Evolutionary conservation across 805 yeast genomes (phyloP), one percentile per base, ranked within the genome.

Genomic region (Saccharomycopsis olivae): DNA sequence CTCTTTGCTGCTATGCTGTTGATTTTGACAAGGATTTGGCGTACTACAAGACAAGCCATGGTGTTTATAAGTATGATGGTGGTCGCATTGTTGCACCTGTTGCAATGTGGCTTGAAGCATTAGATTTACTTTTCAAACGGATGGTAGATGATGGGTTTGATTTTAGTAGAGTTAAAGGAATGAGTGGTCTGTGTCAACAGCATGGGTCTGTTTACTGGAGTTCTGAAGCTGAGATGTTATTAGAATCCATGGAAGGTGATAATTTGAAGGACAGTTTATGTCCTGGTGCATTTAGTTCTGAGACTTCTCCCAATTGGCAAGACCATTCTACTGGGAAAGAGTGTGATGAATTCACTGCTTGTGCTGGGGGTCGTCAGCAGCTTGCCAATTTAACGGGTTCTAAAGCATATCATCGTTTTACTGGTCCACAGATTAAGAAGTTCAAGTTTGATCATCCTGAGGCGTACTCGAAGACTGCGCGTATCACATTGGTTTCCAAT

Each of bases 171-270:
- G 87, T 87, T 13, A 64, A 51, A 30, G 86, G 82, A 1, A 69
- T 87, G 36, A 70, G 82, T 33, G 96, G 96, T 0, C 85, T 94
- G 0, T 81, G 94, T 41, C 95, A 87, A 59, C 96, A 87, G 53
- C 96, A 87, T 53, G 96, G 95, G 0, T 80, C 94, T 2, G 87
- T 88, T 2, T 87, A 65, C 53, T 84, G 94, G 89, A 68, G 84
- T 1, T 18, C 57, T 3, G 49, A 60, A 5, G 78, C 83, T 1
- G 56, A 59, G 1, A 44, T 48, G 0, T 46, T 65, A 3, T 62
- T 86, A 38, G 32, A 44, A 1, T 43, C 20, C 53, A 0, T 44
- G 5, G 19, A 49, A 3, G 36, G 51, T 1, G 46, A 46, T 10
- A 44, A 63, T 2, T 60, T 83, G 36, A 54, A 63, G 28, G 66